A percentile compares a stretch with the other conserved stretches of the same genome.
Conservation (phyloP, 2,329 filamentous ascomycete species). For the Pestalotiopsis sp. region DNA sequence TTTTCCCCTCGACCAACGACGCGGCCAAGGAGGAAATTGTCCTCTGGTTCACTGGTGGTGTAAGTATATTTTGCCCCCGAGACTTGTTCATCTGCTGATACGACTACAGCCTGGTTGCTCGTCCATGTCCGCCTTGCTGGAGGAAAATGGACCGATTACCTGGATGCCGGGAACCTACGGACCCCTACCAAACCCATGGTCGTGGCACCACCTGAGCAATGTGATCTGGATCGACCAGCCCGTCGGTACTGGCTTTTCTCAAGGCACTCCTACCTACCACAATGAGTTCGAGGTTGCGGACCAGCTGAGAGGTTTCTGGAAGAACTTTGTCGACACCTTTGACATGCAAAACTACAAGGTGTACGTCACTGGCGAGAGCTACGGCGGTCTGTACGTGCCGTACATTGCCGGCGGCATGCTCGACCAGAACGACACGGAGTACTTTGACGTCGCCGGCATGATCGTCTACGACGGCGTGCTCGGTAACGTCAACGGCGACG, state of each 20-base stretch:
- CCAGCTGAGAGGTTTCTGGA: slow-evolving; percentile 61
- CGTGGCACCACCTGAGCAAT: slow-evolving; percentile 64
- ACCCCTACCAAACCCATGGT: slow-evolving; percentile 55
- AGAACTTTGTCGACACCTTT: slow-evolving; percentile 76
- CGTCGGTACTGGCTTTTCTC: slow-evolving; percentile 20
- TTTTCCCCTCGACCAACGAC: slow-evolving; percentile 50
- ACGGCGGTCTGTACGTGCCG: slow-evolving; percentile 69
- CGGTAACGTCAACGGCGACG: slow-evolving; percentile 49
- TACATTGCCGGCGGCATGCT: slow-evolving; percentile 77
- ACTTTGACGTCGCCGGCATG: slow-evolving; percentile 70
- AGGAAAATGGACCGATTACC: slow-evolving; percentile 61
- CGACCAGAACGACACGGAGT: slow-evolving; percentile 62
- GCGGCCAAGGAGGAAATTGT: slow-evolving; percentile 48
- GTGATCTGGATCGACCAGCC: slow-evolving; percentile 60
- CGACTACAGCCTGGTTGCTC: slow-evolving; percentile 28
- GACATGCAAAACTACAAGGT: slow-evolving; percentile 68
- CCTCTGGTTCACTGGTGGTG: slow-evolving; percentile 48
- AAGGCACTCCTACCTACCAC: slow-evolving; percentile 46
- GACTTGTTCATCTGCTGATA: background rate
- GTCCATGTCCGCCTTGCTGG: slow-evolving; percentile 59
- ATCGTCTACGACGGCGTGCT: slow-evolving; percentile 75
- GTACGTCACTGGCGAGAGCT: slow-evolving; percentile 75
- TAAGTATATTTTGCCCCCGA: slow-evolving; percentile 25
- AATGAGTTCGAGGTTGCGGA: slow-evolving; percentile 55
- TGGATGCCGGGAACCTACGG: slow-evolving; percentile 59